phyloP scores from a whole-genome alignment of 75 land plant genomes.

The Ceratopteris richardii region DNA sequence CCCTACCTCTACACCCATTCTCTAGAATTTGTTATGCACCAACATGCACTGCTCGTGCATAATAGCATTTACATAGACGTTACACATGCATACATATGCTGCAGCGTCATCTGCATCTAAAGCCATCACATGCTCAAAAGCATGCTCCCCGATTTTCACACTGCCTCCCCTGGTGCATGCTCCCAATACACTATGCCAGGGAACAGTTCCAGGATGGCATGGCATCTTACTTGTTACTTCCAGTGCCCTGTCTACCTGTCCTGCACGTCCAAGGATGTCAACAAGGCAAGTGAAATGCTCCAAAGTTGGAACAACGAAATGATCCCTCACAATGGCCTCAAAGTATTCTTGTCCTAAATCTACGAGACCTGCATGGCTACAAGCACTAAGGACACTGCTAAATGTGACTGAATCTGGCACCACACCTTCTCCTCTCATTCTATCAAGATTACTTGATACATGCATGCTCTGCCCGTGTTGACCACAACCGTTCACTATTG shows the following conservation, averaged over 20 bases:
- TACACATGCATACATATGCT: no score
- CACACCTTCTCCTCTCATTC: conserved; percentile 14
- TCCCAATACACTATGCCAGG: conserved; percentile 56
- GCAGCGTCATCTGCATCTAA: no score
- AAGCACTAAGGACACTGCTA: conserved; percentile 18
- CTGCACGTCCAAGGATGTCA: conserved; percentile 63
- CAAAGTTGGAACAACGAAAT: conserved; percentile 26
- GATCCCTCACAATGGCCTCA: conserved; percentile 26
- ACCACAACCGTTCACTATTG: conserved; percentile 14
- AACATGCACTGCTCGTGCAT: no score
- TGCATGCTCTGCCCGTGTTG: conserved; percentile 12
- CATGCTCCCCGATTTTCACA: conserved; percentile 38
- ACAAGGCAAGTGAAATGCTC: conserved; percentile 65
- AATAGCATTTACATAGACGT: no score
- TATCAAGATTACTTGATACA: conserved; percentile 9
- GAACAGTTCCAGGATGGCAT: conserved; percentile 42
- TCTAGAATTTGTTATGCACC: no score
- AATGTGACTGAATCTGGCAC: conserved; percentile 20
- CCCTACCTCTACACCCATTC: no score
- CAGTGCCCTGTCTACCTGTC: conserved; percentile 43
- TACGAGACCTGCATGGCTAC: conserved; percentile 46
- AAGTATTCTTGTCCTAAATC: conserved; percentile 41
- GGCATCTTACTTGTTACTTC: conserved; percentile 48
- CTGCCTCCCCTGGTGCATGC: conserved; percentile 49
- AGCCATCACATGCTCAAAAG: conserved; percentile 1